These are phyloP conservation scores for Acacia acuminata DNA, from an alignment of 306 rosid genomes.

Conservation along the genomic window DNA sequence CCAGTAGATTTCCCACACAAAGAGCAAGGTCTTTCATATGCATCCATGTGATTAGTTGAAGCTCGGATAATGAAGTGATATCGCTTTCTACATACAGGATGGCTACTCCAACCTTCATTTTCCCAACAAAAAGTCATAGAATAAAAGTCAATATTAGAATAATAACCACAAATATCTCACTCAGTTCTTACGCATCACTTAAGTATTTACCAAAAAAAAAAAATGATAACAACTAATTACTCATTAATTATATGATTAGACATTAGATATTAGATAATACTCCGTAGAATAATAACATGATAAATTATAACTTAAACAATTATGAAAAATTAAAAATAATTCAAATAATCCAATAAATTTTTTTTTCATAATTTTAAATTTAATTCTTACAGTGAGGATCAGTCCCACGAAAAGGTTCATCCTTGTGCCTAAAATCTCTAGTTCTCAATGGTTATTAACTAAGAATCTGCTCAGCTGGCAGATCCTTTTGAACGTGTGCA, in stretches of 20 bases:
- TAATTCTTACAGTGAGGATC: too few species aligned
- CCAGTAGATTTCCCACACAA: slow-evolving; percentile 29
- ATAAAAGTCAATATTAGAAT: slow-evolving; percentile 5
- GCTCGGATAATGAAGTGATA: slow-evolving; percentile 48
- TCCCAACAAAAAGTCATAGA: slow-evolving; percentile 2
- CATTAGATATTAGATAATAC: too few species aligned
- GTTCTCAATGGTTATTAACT: not conserved
- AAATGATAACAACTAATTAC: not conserved
- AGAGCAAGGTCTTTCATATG: slow-evolving; percentile 42
- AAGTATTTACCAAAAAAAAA: not conserved
- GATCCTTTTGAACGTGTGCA: not conserved
- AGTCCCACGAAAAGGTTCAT: not conserved
- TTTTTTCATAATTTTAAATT: too few species aligned
- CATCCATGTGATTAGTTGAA: slow-evolving; percentile 29
- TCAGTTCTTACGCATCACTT: not conserved
- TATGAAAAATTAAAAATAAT: too few species aligned
- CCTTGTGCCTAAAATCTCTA: too few species aligned
- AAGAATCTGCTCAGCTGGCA: too few species aligned
- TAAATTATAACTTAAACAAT: too few species aligned
- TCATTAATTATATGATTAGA: not conserved
- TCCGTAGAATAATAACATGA: too few species aligned
- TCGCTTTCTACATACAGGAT: slow-evolving; percentile 50
- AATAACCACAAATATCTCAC: not conserved
- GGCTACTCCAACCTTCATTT: slow-evolving; percentile 48
- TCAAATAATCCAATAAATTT: too few species aligned